These are phyloP conservation scores for Luffa aegyptiaca DNA, from an alignment of 306 rosid genomes.

Conservation along the genomic window DNA sequence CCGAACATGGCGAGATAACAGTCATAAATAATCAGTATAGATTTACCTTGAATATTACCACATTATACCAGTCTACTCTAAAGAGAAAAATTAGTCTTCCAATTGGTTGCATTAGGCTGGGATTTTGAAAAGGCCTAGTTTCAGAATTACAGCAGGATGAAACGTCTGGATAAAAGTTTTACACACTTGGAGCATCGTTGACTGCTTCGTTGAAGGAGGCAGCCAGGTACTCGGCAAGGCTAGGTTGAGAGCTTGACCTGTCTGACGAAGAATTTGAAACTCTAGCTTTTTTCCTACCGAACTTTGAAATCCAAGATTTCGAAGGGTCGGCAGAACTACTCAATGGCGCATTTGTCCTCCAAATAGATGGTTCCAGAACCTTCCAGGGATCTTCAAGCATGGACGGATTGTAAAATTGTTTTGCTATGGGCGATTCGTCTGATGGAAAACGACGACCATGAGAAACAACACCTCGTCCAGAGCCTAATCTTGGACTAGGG, in stretches of 20 bases:
- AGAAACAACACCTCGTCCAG: constrained; percentile 40
- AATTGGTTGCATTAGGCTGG: not conserved
- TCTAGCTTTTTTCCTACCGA: constrained; percentile 26
- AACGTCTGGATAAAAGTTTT: constrained; percentile 6
- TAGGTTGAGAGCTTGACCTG: constrained; percentile 48
- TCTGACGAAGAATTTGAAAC: constrained; percentile 21
- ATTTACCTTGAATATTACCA: not conserved
- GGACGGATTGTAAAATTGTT: constrained; percentile 39
- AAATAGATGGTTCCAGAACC: constrained; percentile 37
- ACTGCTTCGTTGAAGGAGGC: constrained; percentile 59
- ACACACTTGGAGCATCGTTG: constrained; percentile 23
- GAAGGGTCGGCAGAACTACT: constrained; percentile 17
- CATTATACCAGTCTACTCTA: not conserved
- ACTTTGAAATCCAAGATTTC: constrained; percentile 22
- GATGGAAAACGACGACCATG: constrained; percentile 18
- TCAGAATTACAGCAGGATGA: not conserved
- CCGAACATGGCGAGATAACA: not conserved
- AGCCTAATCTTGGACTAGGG: constrained; percentile 37
- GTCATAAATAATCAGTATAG: not conserved
- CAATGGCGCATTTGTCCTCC: constrained; percentile 22
- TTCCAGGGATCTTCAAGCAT: constrained; percentile 96
- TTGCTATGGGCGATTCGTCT: constrained; percentile 18
- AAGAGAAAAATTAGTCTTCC: not conserved
- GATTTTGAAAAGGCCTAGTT: not conserved
- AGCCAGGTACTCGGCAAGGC: constrained; percentile 84